Evolutionary conservation across 208 protist species (phyloP).

Genomic region (Trypanosoma avium): DNA sequence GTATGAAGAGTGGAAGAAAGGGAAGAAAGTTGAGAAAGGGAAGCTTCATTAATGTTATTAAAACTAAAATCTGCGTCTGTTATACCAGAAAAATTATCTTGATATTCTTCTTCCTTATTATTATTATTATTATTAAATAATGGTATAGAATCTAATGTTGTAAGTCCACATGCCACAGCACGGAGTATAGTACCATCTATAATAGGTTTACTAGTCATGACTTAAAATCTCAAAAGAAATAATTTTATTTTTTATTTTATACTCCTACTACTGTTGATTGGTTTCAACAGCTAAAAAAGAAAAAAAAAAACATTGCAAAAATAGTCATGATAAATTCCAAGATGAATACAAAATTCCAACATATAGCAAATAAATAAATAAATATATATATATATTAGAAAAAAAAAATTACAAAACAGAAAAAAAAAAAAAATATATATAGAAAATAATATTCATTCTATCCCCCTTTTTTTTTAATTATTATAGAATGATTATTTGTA

Average conservation of each 20-base stretch:
- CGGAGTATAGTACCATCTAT: not conserved
- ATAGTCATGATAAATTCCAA: too few relatives aligned
- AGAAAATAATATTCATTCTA: too few relatives aligned
- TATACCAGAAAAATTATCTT: not conserved
- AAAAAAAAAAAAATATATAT: too few relatives aligned
- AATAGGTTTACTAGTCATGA: not conserved
- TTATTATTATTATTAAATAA: not conserved
- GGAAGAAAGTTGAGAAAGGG: slow-evolving; percentile 9
- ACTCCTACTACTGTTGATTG: too few relatives aligned
- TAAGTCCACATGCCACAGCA: not conserved
- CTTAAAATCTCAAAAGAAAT: not conserved
- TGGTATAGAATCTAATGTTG: not conserved
- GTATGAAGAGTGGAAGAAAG: slow-evolving; percentile 33
- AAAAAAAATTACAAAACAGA: too few relatives aligned
- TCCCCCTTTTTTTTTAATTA: too few relatives aligned
- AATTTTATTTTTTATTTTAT: not conserved
- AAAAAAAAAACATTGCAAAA: too few relatives aligned
- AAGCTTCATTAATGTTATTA: slow-evolving; percentile 13
- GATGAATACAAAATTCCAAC: too few relatives aligned
- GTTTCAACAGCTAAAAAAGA: too few relatives aligned
- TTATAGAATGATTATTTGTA: too few relatives aligned
- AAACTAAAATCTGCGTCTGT: slow-evolving; percentile 19
- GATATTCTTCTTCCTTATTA: not conserved
- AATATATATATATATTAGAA: too few relatives aligned
- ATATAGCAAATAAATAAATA: too few relatives aligned